phyloP scores from a whole-genome alignment of 129 eudicot genomes.

The Arctium minus region DNA sequence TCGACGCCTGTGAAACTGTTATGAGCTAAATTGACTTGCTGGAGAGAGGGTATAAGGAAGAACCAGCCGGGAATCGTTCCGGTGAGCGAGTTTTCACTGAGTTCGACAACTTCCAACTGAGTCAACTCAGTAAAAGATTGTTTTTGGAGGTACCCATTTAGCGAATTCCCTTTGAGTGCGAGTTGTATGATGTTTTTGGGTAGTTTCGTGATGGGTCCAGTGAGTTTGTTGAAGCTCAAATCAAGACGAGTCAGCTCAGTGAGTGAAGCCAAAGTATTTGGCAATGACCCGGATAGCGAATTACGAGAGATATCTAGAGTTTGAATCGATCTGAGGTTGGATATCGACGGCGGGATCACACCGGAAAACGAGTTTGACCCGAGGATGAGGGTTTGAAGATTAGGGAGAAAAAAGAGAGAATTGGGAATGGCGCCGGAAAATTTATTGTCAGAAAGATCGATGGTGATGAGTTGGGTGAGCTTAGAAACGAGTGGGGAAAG shows the following conservation, averaged over 20 bases:
- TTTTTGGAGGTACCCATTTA: conserved; percentile 52
- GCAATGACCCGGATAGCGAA: conserved; percentile 49
- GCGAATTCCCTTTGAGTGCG: conserved; percentile 58
- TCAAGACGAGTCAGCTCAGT: conserved; percentile 52
- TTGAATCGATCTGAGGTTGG: conserved; percentile 35
- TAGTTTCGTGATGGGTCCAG: conserved; percentile 61
- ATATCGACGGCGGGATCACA: conserved; percentile 46
- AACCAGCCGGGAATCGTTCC: conserved; percentile 58
- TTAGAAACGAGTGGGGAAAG: conserved; percentile 73
- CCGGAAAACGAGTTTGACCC: conserved; percentile 73
- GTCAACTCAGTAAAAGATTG: conserved; percentile 41
- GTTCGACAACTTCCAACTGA: conserved; percentile 66
- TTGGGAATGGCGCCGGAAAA: conserved; percentile 65
- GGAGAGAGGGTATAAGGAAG: conserved; percentile 61
- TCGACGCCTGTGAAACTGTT: conserved; percentile 61
- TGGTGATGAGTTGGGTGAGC: conserved; percentile 58
- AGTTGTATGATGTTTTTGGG: conserved; percentile 59
- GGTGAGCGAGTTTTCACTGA: conserved; percentile 71
- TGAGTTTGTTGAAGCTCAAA: conserved; percentile 73
- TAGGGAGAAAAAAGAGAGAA: conserved; percentile 53
- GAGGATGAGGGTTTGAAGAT: conserved; percentile 46
- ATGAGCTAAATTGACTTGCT: conserved; percentile 73
- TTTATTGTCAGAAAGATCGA: conserved; percentile 68
- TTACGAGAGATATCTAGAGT: conserved; percentile 57
- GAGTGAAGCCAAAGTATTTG: conserved; percentile 44